phyloP scores from a whole-genome alignment of 75 land plant genomes.

The Pinus taeda region DNA sequence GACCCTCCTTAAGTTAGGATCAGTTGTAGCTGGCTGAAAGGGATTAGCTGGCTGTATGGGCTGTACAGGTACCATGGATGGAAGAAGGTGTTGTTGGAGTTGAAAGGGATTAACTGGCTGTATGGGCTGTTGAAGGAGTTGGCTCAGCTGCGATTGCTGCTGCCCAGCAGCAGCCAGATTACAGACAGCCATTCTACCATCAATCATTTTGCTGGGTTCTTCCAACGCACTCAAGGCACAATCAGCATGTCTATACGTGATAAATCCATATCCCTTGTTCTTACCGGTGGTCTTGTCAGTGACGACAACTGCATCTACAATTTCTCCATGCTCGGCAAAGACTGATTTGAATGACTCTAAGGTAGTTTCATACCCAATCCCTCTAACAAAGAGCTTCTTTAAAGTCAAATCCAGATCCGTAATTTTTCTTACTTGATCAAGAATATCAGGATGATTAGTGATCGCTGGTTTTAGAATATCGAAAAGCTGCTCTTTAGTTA shows the following conservation, averaged over 20 bases:
- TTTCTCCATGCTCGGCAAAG: slow-evolving; percentile 17
- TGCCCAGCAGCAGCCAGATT: slow-evolving; percentile 6
- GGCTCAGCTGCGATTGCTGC: not conserved
- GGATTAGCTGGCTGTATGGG: not conserved
- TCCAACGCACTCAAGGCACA: slow-evolving; percentile 15
- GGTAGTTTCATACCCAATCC: slow-evolving; percentile 17
- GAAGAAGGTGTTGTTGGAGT: not conserved
- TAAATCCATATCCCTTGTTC: slow-evolving; percentile 24
- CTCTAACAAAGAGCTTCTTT: slow-evolving; percentile 24
- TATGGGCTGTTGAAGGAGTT: not conserved
- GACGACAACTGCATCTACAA: slow-evolving; percentile 9
- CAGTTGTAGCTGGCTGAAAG: not conserved
- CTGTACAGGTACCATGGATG: not conserved
- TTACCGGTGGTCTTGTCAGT: slow-evolving; percentile 13
- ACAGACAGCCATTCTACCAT: slow-evolving; percentile 15
- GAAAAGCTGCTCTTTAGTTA: slow-evolving; percentile 10
- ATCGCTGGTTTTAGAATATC: too few relatives aligned
- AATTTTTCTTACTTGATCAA: slow-evolving; percentile 9
- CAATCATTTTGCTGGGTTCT: slow-evolving; percentile 27
- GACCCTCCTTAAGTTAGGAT: slow-evolving; percentile 10
- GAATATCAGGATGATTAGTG: too few relatives aligned
- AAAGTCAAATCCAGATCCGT: slow-evolving; percentile 8
- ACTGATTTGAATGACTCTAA: slow-evolving; percentile 3
- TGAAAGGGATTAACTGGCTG: not conserved
- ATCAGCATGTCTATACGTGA: slow-evolving; percentile 19